Percentiles rank a stretch among this genome's conserved stretches.
Evolutionary conservation across 768 basidiomycete species (phyloP).

Genomic region (Trametes cingulata): DNA sequence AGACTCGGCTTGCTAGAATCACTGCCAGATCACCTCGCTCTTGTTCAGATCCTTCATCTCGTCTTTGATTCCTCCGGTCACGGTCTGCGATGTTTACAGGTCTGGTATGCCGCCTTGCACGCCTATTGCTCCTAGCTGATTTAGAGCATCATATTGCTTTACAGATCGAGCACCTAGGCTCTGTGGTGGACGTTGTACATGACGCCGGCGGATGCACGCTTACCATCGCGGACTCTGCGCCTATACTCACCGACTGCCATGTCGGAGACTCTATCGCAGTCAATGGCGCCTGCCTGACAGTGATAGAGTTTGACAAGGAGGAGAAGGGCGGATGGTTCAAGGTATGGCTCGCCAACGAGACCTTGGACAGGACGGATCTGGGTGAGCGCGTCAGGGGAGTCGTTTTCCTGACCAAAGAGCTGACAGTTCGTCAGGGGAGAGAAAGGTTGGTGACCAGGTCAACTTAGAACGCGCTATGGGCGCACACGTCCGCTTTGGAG

Average conservation of each 20-base stretch:
- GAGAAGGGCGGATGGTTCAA: slow-evolving; percentile 79
- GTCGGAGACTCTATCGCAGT: slow-evolving; percentile 94
- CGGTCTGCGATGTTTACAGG: slow-evolving; percentile 70
- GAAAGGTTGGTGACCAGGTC: slow-evolving; percentile 74
- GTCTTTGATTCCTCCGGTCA: background rate
- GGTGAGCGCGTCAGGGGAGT: slow-evolving; percentile 48
- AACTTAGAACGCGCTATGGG: slow-evolving; percentile 97
- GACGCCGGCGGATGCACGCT: slow-evolving; percentile 82
- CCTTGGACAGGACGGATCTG: slow-evolving; percentile 85
- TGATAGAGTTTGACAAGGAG: slow-evolving; percentile 73
- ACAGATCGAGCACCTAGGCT: slow-evolving; percentile 90
- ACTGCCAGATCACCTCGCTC: too few species aligned
- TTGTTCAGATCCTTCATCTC: slow-evolving; percentile 1
- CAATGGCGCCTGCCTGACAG: slow-evolving; percentile 81
- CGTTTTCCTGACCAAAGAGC: background rate
- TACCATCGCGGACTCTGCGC: slow-evolving; percentile 66
- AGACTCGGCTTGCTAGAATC: too few species aligned
- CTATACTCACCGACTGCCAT: slow-evolving; percentile 85
- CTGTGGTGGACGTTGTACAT: slow-evolving; percentile 59
- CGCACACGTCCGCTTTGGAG: slow-evolving; percentile 88
- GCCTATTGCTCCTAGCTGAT: slow-evolving; percentile 13
- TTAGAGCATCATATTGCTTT: background rate
- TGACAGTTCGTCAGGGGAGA: slow-evolving; percentile 58
- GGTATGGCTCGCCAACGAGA: slow-evolving; percentile 96
- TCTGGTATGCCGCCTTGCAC: slow-evolving; percentile 50